phyloP scores from a whole-genome alignment of 164 flowering plant genomes.

The Chimonanthus salicifolius region DNA sequence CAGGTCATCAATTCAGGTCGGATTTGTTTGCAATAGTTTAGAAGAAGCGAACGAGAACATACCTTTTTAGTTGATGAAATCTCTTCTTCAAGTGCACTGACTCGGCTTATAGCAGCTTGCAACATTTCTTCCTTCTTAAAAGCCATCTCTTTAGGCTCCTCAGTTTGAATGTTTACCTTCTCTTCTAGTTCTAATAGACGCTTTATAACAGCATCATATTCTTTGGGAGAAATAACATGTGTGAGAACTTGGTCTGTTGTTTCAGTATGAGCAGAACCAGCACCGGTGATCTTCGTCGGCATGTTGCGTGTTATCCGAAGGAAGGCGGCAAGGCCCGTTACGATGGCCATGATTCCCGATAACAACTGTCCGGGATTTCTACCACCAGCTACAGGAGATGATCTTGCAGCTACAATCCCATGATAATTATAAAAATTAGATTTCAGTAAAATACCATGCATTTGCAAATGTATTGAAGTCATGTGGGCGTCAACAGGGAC shows the following conservation, averaged over 20 bases:
- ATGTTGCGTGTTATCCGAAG: conserved; percentile 36
- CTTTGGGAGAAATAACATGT: conserved; percentile 29
- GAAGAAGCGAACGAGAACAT: not conserved
- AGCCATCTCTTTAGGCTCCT: conserved; percentile 82
- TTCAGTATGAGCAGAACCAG: conserved; percentile 15
- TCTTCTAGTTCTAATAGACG: conserved; percentile 72
- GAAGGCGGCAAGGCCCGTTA: conserved; percentile 46
- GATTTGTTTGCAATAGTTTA: not conserved
- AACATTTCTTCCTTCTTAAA: conserved; percentile 80
- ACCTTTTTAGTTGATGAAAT: conserved; percentile 83
- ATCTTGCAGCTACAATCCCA: not conserved
- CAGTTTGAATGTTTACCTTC: conserved; percentile 53
- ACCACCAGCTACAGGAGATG: conserved; percentile 35
- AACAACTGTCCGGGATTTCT: conserved; percentile 26
- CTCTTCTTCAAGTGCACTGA: conserved; percentile 89
- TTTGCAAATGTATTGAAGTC: not conserved
- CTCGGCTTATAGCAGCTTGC: conserved; percentile 90
- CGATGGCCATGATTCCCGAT: conserved; percentile 48
- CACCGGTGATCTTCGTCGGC: conserved; percentile 41
- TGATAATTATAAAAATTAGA: not conserved
- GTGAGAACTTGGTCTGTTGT: conserved; percentile 31
- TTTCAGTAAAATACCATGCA: not conserved
- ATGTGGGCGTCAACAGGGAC: too few relatives aligned
- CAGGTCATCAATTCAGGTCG: too few relatives aligned
- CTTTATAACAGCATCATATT: conserved; percentile 44